These are phyloP conservation scores for Suillus ampliporus DNA, from an alignment of 768 basidiomycete species.

Conservation along the genomic window DNA sequence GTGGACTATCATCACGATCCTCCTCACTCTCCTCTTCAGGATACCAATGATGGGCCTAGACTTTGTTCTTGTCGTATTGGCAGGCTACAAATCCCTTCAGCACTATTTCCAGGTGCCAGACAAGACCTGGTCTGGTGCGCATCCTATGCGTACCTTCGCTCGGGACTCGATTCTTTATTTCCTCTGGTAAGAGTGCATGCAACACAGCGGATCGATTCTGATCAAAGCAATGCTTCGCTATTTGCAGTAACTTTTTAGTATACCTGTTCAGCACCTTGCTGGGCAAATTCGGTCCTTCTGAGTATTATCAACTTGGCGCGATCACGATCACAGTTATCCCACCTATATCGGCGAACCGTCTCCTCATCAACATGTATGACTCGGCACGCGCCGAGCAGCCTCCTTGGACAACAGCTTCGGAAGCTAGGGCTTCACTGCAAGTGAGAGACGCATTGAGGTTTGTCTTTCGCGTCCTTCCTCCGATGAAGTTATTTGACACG, in stretches of 20 bases:
- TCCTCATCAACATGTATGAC: neutral
- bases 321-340: conserved; percentile 11
- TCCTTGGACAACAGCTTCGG: neutral
- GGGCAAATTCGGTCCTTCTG: conserved; percentile 4
- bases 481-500: neutral
- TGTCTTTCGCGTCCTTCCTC: neutral
- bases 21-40: conserved; percentile 3
- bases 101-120: conserved; percentile 12
- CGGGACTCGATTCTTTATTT: conserved; percentile 17
- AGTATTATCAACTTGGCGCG: conserved; percentile 12
- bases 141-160: conserved; percentile 9
- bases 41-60: conserved; percentile 13
- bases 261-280: conserved; percentile 11
- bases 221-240: neutral
- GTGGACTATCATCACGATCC: neutral
- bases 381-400: neutral
- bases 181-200: conserved; percentile 2
- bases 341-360: conserved; percentile 6
- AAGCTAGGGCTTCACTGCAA: neutral
- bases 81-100: conserved; percentile 15
- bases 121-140: conserved; percentile 15
- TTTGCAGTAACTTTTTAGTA: conserved; percentile 12
- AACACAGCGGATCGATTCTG: neutral
- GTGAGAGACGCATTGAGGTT: neutral
- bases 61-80: conserved; percentile 13